Evolutionary conservation across 164 flowering plant genomes (phyloP).

Genomic region (Buxus sempervirens): DNA sequence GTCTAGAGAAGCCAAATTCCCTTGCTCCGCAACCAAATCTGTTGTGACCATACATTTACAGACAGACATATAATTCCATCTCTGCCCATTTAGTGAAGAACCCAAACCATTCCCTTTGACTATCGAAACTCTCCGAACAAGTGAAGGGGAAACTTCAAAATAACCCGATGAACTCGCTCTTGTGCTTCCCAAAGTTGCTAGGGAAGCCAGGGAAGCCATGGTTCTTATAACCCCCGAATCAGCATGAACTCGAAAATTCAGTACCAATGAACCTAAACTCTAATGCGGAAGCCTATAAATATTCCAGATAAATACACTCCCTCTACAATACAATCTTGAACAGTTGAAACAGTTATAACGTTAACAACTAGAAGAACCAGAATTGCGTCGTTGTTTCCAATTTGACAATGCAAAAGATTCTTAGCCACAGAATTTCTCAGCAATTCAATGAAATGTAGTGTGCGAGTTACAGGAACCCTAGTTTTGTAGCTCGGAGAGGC

Average conservation of each 20-base stretch:
- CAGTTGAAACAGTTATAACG: too few species aligned
- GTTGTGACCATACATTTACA: conserved; percentile 71
- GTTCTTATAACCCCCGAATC: conserved; percentile 3
- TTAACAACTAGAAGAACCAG: background rate
- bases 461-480: conserved; percentile 3
- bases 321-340: background rate
- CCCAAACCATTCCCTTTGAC: conserved; percentile 31
- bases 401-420: background rate
- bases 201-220: conserved; percentile 76
- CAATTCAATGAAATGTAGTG: background rate
- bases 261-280: conserved; percentile 2
- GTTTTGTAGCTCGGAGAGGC: background rate
- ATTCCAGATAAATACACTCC: background rate
- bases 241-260: conserved; percentile 13
- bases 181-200: conserved; percentile 61
- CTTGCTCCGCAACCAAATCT: conserved; percentile 56
- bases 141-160: conserved; percentile 32
- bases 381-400: background rate
- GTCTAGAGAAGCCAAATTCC: conserved; percentile 47
- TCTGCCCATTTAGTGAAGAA: conserved; percentile 27
- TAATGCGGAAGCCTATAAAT: background rate
- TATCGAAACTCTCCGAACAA: conserved; percentile 18
- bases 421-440: background rate
- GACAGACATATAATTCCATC: conserved; percentile 39
- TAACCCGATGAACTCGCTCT: conserved; percentile 41